Evolutionary conservation across 2,329 filamentous ascomycete species (phyloP).

Genomic region (Aspergillus viridinutans): DNA sequence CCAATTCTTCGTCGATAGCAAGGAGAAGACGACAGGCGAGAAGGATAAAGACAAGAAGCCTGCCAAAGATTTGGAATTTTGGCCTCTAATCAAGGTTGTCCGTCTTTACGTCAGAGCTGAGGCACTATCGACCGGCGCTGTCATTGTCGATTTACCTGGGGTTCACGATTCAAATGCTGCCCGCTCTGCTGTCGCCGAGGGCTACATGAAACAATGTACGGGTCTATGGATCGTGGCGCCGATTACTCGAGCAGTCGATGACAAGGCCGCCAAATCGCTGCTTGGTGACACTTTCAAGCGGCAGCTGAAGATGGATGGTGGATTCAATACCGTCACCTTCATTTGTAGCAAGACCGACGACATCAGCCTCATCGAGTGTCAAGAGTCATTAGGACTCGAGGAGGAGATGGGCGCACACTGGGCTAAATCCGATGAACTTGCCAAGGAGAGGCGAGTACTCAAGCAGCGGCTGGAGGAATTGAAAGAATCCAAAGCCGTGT

Average conservation of each 20-base stretch:
- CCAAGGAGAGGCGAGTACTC: not conserved
- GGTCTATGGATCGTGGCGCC: slow-evolving; percentile 12
- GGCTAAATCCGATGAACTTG: not conserved
- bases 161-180: slow-evolving; percentile 12
- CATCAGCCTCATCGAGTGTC: slow-evolving; percentile 48
- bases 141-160: slow-evolving; percentile 8
- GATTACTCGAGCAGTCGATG: slow-evolving; percentile 57
- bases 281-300: slow-evolving; percentile 55
- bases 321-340: slow-evolving; percentile 53
- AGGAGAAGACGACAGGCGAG: slow-evolving; percentile 54
- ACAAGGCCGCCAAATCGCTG: slow-evolving; percentile 55
- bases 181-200: slow-evolving; percentile 3
- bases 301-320: slow-evolving; percentile 58
- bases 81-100: slow-evolving; percentile 36
- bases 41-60: slow-evolving; percentile 14
- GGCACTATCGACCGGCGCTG: slow-evolving; percentile 8
- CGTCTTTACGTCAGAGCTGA: slow-evolving; percentile 5
- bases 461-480: not conserved
- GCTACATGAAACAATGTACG: slow-evolving; percentile 10
- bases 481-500: not conserved
- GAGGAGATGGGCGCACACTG: not conserved
- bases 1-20: slow-evolving; percentile 15
- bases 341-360: slow-evolving; percentile 63
- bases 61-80: slow-evolving; percentile 24
- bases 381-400: slow-evolving; percentile 36